Conservation (phyloP, 2,329 filamentous ascomycete genomes). For the Teratosphaeria gauchensis region DNA sequence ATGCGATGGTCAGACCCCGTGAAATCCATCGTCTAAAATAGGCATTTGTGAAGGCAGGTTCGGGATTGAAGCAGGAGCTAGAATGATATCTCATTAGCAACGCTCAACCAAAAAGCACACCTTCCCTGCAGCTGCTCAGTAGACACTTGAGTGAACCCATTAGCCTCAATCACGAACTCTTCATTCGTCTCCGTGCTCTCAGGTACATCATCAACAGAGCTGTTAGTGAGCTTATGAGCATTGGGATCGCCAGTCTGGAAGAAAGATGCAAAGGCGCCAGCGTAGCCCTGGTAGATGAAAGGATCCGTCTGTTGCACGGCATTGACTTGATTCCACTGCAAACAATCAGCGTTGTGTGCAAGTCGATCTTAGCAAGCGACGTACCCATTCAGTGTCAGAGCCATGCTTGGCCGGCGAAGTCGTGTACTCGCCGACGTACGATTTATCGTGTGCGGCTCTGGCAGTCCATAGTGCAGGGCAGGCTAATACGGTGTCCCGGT, state of each 20-base stretch:
- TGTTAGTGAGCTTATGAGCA: slow-evolving; percentile 43
- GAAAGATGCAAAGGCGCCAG: slow-evolving; percentile 52
- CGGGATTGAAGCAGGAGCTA: neutral
- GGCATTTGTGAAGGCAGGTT: too few species aligned
- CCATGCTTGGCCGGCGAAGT: slow-evolving; percentile 51
- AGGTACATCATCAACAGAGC: slow-evolving; percentile 37
- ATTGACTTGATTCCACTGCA: slow-evolving; percentile 46
- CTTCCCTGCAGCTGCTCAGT: slow-evolving; percentile 34
- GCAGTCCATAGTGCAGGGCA: slow-evolving; percentile 53
- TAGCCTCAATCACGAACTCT: slow-evolving; percentile 43
- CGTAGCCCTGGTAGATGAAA: slow-evolving; percentile 45
- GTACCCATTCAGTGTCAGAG: slow-evolving; percentile 43
- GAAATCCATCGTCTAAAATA: too few species aligned
- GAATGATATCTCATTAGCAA: slow-evolving; percentile 40
- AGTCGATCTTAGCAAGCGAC: neutral
- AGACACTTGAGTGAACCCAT: slow-evolving; percentile 35
- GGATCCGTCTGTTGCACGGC: slow-evolving; percentile 36
- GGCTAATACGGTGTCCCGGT: slow-evolving; percentile 48
- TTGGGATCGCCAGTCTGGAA: slow-evolving; percentile 52
- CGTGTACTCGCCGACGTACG: slow-evolving; percentile 51
- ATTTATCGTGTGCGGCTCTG: slow-evolving; percentile 27
- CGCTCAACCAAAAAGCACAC: slow-evolving; percentile 46
- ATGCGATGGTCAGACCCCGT: too few species aligned
- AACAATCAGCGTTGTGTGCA: slow-evolving; percentile 2
- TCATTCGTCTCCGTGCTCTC: slow-evolving; percentile 27